These are phyloP conservation scores for Dryadomyces sulphureus DNA, from an alignment of 2,329 filamentous ascomycete genomes.

Conservation along the genomic window DNA sequence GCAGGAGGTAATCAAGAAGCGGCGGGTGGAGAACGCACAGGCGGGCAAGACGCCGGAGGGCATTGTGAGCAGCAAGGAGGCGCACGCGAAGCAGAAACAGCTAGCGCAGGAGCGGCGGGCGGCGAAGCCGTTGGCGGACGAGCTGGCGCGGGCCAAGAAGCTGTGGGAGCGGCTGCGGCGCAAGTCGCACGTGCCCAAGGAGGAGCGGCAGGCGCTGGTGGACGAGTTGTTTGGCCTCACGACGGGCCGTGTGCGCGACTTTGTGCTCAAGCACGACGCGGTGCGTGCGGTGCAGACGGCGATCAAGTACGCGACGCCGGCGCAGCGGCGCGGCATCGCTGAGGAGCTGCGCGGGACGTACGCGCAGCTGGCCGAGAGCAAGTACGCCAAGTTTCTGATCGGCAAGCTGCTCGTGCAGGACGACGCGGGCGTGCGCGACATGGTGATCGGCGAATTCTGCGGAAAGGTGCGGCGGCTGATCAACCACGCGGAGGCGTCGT, in stretches of 20 bases:
- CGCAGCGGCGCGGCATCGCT: constrained; percentile 77
- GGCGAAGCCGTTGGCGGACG: constrained; percentile 83
- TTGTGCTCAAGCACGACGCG: constrained; percentile 96
- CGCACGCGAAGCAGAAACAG: constrained; percentile 85
- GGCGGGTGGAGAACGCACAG: constrained; percentile 23
- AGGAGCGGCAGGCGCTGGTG: constrained; percentile 77
- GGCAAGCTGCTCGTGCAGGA: constrained; percentile 92
- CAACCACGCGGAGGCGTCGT: constrained; percentile 89
- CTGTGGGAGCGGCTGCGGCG: constrained; percentile 87
- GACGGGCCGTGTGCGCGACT: constrained; percentile 81
- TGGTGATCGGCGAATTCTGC: constrained; percentile 90
- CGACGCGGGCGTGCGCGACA: constrained; percentile 69
- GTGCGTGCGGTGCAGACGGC: constrained; percentile 95
- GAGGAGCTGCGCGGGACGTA: constrained; percentile 76
- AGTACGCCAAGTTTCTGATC: constrained; percentile 94
- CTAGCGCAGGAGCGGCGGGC: constrained; percentile 79
- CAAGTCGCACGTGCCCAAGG: constrained; percentile 83
- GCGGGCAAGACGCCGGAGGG: constrained; percentile 15
- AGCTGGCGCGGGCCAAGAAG: constrained; percentile 81
- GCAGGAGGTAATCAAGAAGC: constrained; percentile 33
- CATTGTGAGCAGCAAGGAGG: constrained; percentile 57
- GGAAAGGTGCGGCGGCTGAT: constrained; percentile 85
- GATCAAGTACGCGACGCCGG: constrained; percentile 81
- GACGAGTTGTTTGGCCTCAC: constrained; percentile 84
- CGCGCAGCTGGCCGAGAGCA: constrained; percentile 74